These are phyloP conservation scores for Sutorius eximius DNA, from an alignment of 1,284 basidiomycete genomes.

Conservation along the genomic window DNA sequence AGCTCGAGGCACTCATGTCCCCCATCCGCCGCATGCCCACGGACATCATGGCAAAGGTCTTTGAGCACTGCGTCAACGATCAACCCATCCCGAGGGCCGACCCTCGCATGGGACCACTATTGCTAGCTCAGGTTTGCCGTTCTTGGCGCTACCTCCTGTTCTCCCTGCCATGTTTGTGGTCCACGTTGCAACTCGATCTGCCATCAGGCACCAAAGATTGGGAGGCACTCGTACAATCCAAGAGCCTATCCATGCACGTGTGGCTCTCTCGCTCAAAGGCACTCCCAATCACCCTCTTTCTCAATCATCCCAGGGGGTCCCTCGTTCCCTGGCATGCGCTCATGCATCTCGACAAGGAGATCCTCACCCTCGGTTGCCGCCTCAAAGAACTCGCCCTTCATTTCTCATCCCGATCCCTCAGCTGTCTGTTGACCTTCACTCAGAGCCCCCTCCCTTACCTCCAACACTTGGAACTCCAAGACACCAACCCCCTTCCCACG, in stretches of 20 bases:
- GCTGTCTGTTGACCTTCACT: constrained; percentile 31
- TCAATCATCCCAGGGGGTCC: constrained; percentile 27
- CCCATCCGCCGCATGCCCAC: constrained; percentile 35
- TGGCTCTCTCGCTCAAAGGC: constrained; percentile 33
- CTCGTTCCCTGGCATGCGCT: constrained; percentile 30
- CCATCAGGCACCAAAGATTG: constrained; percentile 23
- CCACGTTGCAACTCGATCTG: constrained; percentile 25
- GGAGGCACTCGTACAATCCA: constrained; percentile 30
- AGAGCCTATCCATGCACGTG: constrained; percentile 27
- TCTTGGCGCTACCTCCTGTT: constrained; percentile 33
- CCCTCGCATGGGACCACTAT: constrained; percentile 20
- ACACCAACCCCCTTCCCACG: constrained; percentile 26
- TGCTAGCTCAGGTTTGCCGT: constrained; percentile 32
- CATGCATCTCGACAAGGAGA: constrained; percentile 32
- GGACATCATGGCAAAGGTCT: constrained; percentile 30
- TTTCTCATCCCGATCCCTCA: constrained; percentile 29
- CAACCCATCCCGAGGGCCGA: constrained; percentile 8
- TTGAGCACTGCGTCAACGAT: constrained; percentile 25
- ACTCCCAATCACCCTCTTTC: constrained; percentile 30
- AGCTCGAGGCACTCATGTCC: constrained; percentile 33
- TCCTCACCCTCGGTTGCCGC: constrained; percentile 25
- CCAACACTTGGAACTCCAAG: constrained; percentile 30
- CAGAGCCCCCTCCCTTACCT: constrained; percentile 28
- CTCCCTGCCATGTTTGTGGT: constrained; percentile 31
- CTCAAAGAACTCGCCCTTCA: constrained; percentile 25